A percentile compares a stretch with the other conserved stretches of the same genome.
Evolutionary conservation across 495 filamentous ascomycete species (phyloP).

Genomic region (Mycothermus thermophilus): DNA sequence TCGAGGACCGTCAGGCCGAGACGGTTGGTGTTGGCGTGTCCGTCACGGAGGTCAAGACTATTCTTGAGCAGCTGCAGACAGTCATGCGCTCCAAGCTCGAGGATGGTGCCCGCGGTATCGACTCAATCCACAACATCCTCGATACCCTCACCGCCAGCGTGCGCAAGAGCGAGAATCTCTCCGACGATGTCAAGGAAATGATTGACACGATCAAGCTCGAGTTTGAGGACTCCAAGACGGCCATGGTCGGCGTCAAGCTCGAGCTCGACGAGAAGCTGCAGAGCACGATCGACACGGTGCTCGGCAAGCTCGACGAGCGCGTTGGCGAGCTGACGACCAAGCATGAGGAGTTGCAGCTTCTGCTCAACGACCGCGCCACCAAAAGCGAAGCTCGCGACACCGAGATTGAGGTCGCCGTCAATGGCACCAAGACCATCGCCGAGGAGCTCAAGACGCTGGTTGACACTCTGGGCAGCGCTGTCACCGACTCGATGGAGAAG

Average conservation of each 20-base stretch:
- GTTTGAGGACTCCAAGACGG: slow-evolving; percentile 62
- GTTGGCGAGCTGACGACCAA: slow-evolving; percentile 64
- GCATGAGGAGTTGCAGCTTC: slow-evolving; percentile 65
- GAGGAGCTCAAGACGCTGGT: slow-evolving; percentile 76
- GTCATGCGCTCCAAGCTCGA: slow-evolving; percentile 36
- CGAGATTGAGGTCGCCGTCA: slow-evolving; percentile 53
- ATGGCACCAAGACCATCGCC: slow-evolving; percentile 58
- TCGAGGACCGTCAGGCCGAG: slow-evolving; percentile 57
- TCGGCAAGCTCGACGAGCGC: slow-evolving; percentile 63
- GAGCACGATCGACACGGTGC: slow-evolving; percentile 52
- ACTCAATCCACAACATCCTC: slow-evolving; percentile 43
- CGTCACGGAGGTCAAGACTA: slow-evolving; percentile 36
- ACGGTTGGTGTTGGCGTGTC: slow-evolving; percentile 35
- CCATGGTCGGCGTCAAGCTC: slow-evolving; percentile 52
- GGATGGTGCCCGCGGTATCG: slow-evolving; percentile 34
- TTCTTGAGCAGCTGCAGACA: slow-evolving; percentile 37
- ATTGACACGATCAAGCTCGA: slow-evolving; percentile 66
- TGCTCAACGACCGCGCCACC: slow-evolving; percentile 54
- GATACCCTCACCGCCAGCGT: slow-evolving; percentile 49
- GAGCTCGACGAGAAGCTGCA: slow-evolving; percentile 69
- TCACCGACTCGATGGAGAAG: slow-evolving; percentile 73
- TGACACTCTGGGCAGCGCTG: slow-evolving; percentile 67
- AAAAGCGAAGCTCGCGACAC: slow-evolving; percentile 51
- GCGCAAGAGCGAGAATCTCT: slow-evolving; percentile 36
- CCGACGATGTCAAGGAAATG: slow-evolving; percentile 60